Conservation (phyloP, 2,329 filamentous ascomycete species). For the Pseudogymnoascus sp. region DNA sequence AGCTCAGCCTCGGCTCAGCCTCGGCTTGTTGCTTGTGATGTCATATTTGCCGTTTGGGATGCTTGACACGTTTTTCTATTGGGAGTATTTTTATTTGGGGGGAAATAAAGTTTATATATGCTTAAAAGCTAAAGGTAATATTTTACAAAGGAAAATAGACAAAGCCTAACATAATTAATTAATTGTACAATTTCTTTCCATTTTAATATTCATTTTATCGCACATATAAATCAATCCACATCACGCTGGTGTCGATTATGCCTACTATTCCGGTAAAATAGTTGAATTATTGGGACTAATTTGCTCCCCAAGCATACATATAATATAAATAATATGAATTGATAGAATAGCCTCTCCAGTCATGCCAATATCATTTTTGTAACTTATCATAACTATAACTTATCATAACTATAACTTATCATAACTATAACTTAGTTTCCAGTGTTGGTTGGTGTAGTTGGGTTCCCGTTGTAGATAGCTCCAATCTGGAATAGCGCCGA, state of each 20-base stretch:
- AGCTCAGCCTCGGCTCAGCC: background rate
- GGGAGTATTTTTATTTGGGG: background rate
- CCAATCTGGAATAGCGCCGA: background rate
- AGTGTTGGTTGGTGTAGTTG: background rate
- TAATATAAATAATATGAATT: background rate
- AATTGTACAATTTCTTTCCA: background rate
- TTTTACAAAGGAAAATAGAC: background rate
- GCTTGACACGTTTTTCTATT: background rate
- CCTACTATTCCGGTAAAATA: background rate
- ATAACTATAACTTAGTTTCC: background rate
- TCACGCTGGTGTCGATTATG: background rate
- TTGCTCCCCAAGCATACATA: background rate
- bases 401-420: no score
- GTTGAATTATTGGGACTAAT: background rate
- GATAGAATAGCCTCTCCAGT: background rate
- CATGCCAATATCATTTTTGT: background rate
- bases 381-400: background rate
- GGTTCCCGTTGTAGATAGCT: background rate
- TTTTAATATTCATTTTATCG: background rate
- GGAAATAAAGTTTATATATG: background rate
- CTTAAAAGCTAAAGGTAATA: background rate
- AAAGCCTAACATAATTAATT: background rate
- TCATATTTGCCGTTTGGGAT: background rate
- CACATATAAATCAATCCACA: background rate
- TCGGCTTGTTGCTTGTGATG: conserved; percentile 1